A percentile compares a stretch with the other conserved stretches of the same genome.
phyloP scores from a whole-genome alignment of 768 basidiomycete species.

The Cystofilobasidium capitatum region DNA sequence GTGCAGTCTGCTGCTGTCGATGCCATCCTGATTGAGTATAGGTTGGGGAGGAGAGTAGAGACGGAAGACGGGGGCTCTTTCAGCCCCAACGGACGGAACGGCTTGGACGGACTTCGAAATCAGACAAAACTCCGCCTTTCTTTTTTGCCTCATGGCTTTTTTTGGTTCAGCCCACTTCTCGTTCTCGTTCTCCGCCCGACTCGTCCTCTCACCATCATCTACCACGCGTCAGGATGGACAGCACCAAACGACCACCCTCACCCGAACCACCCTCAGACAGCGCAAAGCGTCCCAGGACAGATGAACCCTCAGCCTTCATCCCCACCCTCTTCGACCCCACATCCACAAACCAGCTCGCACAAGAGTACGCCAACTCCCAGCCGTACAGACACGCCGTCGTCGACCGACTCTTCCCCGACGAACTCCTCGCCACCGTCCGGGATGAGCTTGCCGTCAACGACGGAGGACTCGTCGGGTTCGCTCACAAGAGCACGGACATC shows the following conservation, averaged over 20 bases:
- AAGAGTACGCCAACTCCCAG: conserved; percentile 49
- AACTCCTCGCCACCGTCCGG: conserved; percentile 66
- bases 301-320: not conserved
- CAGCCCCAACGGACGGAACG: no score
- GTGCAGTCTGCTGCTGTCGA: no score
- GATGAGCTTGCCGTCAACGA: conserved; percentile 59
- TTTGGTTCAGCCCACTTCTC: no score
- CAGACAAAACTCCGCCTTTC: no score
- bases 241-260: not conserved
- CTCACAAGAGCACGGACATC: conserved; percentile 90
- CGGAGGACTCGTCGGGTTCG: conserved; percentile 36
- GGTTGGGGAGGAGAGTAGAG: no score
- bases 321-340: not conserved
- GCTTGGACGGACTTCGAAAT: no score
- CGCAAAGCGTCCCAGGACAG: not conserved
- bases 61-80: no score
- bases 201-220: no score
- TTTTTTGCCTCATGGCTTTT: no score
- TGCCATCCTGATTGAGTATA: no score
- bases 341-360: not conserved
- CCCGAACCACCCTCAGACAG: not conserved
- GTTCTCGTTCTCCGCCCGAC: no score
- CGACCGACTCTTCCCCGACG: conserved; percentile 71
- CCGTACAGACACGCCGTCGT: conserved; percentile 80
- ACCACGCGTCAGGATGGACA: no score